Evolutionary conservation across 164 flowering plant species (phyloP).

Genomic region (Taxillus chinensis): DNA sequence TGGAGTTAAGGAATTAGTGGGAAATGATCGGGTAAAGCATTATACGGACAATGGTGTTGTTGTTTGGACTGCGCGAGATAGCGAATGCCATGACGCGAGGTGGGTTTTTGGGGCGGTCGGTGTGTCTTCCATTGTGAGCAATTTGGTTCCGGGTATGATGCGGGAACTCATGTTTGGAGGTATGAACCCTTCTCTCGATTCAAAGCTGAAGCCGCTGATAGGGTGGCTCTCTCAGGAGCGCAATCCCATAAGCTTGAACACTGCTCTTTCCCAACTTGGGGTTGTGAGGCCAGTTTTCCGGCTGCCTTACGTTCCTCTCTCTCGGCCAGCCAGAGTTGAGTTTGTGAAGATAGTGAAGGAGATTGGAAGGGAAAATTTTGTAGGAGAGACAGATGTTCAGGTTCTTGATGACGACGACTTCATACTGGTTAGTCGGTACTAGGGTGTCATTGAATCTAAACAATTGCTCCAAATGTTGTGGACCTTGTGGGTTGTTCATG

Average conservation of each 20-base stretch:
- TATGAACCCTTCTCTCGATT: slow-evolving; percentile 39
- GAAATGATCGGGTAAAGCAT: slow-evolving; percentile 51
- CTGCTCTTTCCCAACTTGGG: slow-evolving; percentile 83
- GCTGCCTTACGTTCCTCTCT: slow-evolving; percentile 82
- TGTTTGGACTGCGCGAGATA: slow-evolving; percentile 87
- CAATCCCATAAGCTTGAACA: slow-evolving; percentile 74
- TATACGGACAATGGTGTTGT: slow-evolving; percentile 51
- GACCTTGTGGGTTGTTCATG: too few relatives aligned
- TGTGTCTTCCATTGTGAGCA: slow-evolving; percentile 73
- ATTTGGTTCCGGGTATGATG: slow-evolving; percentile 72
- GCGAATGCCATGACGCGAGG: slow-evolving; percentile 77
- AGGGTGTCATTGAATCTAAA: background rate
- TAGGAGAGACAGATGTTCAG: slow-evolving; percentile 68
- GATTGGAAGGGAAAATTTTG: slow-evolving; percentile 71
- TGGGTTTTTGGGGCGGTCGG: slow-evolving; percentile 75
- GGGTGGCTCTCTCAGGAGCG: slow-evolving; percentile 78
- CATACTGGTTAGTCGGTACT: slow-evolving; percentile 58
- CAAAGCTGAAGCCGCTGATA: slow-evolving; percentile 58
- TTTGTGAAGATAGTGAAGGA: slow-evolving; percentile 68
- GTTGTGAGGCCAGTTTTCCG: slow-evolving; percentile 81
- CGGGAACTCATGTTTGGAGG: slow-evolving; percentile 57
- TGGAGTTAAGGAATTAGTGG: slow-evolving; percentile 81
- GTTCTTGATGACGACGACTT: slow-evolving; percentile 81
- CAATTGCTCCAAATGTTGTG: too few relatives aligned
- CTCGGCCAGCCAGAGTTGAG: slow-evolving; percentile 47